phyloP scores from a whole-genome alignment of 306 rosid genomes.

The Herpetospermum pedunculosum region DNA sequence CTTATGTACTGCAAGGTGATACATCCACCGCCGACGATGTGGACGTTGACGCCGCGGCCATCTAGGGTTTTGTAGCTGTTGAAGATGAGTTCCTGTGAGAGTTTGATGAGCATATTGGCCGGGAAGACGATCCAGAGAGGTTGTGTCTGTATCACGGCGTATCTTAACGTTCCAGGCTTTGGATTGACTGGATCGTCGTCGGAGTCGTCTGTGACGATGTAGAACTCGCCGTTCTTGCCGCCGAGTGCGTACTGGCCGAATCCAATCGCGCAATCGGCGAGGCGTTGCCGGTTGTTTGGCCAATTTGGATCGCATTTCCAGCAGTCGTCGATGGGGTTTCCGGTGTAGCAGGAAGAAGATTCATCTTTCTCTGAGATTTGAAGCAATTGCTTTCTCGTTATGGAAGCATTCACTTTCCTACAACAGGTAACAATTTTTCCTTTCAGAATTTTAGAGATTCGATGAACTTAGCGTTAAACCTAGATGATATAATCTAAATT shows the following conservation, averaged over 20 bases:
- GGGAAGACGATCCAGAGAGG: conserved; percentile 90
- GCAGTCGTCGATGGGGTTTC: conserved; percentile 94
- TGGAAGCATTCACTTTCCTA: conserved; percentile 81
- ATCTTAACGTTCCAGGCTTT: conserved; percentile 63
- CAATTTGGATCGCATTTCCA: conserved; percentile 98
- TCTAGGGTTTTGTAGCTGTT: conserved; percentile 84
- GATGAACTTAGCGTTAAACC: not conserved
- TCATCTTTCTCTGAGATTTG: conserved; percentile 20
- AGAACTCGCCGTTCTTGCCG: conserved; percentile 73
- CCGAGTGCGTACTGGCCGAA: conserved; percentile 94
- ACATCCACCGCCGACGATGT: conserved; percentile 93
- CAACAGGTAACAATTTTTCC: not conserved
- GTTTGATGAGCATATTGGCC: conserved; percentile 61
- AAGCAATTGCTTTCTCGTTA: conserved; percentile 59
- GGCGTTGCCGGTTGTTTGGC: conserved; percentile 72
- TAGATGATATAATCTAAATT: not conserved
- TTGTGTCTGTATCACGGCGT: conserved; percentile 52
- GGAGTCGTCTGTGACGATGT: conserved; percentile 67
- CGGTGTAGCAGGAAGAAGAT: conserved; percentile 50
- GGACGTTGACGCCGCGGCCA: conserved; percentile 93
- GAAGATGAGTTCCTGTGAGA: conserved; percentile 77
- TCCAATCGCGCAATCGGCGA: conserved; percentile 90
- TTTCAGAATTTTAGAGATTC: not conserved
- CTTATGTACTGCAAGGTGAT: conserved; percentile 81
- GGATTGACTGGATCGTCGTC: conserved; percentile 85